Percentiles rank a stretch among this genome's conserved stretches.
Evolutionary conservation across 1,284 basidiomycete species (phyloP).

Genomic region (Tremellales sp.): DNA sequence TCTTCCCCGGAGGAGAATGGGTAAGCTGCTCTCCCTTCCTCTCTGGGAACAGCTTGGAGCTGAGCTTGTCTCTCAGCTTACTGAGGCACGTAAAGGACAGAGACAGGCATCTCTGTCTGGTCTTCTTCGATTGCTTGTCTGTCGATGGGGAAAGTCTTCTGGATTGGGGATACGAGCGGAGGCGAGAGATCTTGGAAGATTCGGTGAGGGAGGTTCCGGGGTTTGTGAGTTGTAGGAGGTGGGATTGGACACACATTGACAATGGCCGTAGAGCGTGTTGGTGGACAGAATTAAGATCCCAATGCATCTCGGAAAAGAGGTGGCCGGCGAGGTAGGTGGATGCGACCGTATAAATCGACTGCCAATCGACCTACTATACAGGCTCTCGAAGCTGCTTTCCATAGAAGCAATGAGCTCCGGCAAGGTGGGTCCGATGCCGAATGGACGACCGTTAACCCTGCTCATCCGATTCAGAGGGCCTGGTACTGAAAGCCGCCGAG

Average conservation of each 20-base stretch:
- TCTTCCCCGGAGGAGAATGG: conserved; percentile 1
- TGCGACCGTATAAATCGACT: not conserved
- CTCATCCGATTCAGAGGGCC: conserved; percentile 50
- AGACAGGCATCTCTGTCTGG: conserved; percentile 67
- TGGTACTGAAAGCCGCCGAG: conserved; percentile 70
- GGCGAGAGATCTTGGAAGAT: conserved; percentile 61
- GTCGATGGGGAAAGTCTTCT: conserved; percentile 61
- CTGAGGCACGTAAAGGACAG: too few relatives aligned
- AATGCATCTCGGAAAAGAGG: conserved; percentile 28
- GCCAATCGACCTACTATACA: conserved; percentile 7
- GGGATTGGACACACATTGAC: not conserved
- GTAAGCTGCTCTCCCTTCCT: not conserved
- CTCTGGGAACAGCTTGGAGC: too few relatives aligned
- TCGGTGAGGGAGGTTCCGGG: conserved; percentile 57
- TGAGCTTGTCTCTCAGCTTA: too few relatives aligned
- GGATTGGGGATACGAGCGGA: conserved; percentile 55
- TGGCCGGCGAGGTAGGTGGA: conserved; percentile 11
- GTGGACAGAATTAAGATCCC: conserved; percentile 55
- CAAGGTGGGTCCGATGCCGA: conserved; percentile 34
- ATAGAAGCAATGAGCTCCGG: conserved; percentile 53
- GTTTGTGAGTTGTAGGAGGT: conserved; percentile 45
- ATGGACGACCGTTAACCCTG: not conserved
- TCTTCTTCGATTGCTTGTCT: conserved; percentile 77
- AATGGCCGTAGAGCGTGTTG: conserved; percentile 51
- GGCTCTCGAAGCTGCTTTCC: conserved; percentile 54